These are phyloP conservation scores for Gonapodya prolifera DNA, from an alignment of 192 early-diverging fungal genomes.

Conservation along the genomic window DNA sequence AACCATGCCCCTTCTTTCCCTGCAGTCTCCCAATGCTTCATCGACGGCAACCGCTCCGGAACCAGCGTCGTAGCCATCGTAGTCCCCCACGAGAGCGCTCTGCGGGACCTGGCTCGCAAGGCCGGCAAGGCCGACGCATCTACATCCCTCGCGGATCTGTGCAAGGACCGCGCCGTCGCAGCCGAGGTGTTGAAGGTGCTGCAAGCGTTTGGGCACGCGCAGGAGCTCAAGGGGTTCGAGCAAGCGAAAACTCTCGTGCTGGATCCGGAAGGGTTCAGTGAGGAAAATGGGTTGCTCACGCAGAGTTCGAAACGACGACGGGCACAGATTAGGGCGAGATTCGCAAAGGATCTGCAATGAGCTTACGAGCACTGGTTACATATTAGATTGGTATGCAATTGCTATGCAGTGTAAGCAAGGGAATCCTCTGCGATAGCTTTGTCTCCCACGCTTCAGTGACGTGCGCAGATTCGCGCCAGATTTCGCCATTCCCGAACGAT, in stretches of 20 bases:
- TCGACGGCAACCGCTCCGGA: neutral
- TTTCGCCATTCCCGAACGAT: too few species aligned
- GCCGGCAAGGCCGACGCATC: constrained; percentile 16
- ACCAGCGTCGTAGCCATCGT: neutral
- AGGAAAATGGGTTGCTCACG: constrained; percentile 62
- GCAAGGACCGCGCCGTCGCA: constrained; percentile 29
- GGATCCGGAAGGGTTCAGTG: constrained; percentile 48
- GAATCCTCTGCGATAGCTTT: too few species aligned
- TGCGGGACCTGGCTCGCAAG: neutral
- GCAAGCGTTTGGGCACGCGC: constrained; percentile 33
- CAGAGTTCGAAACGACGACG: constrained; percentile 64
- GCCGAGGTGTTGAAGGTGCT: constrained; percentile 17
- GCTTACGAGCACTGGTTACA: too few species aligned
- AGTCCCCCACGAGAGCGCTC: neutral
- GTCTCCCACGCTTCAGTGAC: too few species aligned
- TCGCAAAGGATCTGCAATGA: too few species aligned
- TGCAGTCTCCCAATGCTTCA: neutral
- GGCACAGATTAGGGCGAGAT: too few species aligned
- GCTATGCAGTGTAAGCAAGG: too few species aligned
- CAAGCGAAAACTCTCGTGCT: constrained; percentile 51
- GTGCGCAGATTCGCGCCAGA: too few species aligned
- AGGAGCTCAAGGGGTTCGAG: constrained; percentile 56
- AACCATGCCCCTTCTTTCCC: neutral
- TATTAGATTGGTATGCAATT: too few species aligned
- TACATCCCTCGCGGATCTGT: constrained; percentile 35